Conservation (phyloP, 164 flowering plant species). For the Chimonanthus praecox region DNA sequence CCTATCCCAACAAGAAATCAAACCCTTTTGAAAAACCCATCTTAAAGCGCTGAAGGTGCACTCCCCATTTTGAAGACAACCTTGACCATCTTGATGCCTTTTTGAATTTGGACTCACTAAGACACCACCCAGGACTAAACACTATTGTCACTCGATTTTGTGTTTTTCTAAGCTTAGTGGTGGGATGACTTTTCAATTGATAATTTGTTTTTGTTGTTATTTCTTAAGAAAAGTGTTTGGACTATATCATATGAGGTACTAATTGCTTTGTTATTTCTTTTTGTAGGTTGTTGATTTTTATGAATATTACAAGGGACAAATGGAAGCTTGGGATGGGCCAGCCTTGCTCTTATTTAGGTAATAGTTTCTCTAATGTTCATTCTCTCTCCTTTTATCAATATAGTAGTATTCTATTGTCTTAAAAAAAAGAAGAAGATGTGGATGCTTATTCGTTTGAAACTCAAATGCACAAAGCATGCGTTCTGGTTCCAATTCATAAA, state of each 20-base stretch:
- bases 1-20: too few species aligned
- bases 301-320: constrained; percentile 97
- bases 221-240: not conserved
- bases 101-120: too few species aligned
- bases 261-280: constrained; percentile 7
- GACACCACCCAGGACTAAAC: too few species aligned
- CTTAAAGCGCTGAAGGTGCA: too few species aligned
- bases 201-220: not conserved
- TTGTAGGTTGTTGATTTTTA: constrained; percentile 83
- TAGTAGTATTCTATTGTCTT: too few species aligned
- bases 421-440: not conserved
- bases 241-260: not conserved
- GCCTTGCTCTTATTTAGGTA: constrained; percentile 98
- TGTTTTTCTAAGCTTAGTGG: not conserved
- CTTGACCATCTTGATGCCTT: too few species aligned
- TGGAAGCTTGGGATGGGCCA: constrained; percentile 99
- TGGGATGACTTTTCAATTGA: not conserved
- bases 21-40: too few species aligned
- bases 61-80: too few species aligned
- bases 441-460: too few species aligned
- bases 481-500: too few species aligned
- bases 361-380: not conserved
- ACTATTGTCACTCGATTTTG: not conserved
- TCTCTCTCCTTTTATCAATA: too few species aligned
- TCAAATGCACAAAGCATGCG: too few species aligned